Evolutionary conservation across 2,329 filamentous ascomycete genomes (phyloP).

Genomic region (Proliferodiscus dingleyae): DNA sequence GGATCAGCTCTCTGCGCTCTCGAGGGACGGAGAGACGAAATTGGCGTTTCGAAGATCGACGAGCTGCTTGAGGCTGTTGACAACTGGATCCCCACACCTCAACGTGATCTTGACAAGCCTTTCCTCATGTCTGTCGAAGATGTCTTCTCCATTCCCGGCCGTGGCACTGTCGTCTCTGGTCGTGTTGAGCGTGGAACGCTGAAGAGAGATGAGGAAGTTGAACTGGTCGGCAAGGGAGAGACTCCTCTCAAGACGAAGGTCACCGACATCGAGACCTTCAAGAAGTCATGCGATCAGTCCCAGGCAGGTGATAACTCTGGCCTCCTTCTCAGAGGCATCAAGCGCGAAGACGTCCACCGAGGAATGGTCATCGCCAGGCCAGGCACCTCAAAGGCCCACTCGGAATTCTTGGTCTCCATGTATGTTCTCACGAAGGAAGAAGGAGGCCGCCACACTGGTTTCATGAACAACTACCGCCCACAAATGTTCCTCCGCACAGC

Average conservation of each 20-base stretch:
- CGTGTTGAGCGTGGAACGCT: slow-evolving; percentile 93
- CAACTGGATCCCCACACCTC: slow-evolving; percentile 90
- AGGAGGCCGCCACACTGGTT: slow-evolving; percentile 93
- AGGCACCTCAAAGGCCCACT: slow-evolving; percentile 78
- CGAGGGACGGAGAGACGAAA: slow-evolving; percentile 79
- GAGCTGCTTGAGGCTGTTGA: slow-evolving; percentile 88
- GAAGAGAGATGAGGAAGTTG: slow-evolving; percentile 91
- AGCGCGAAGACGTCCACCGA: slow-evolving; percentile 88
- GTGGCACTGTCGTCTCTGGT: slow-evolving; percentile 93
- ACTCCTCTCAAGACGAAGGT: slow-evolving; percentile 96
- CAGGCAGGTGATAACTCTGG: slow-evolving; percentile 97
- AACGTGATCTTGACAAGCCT: slow-evolving; percentile 93
- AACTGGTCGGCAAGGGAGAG: slow-evolving; percentile 82
- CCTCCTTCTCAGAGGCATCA: slow-evolving; percentile 89
- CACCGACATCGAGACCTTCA: slow-evolving; percentile 99
- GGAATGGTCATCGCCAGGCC: slow-evolving; percentile 92
- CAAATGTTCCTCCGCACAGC: slow-evolving; percentile 95
- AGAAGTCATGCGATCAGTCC: slow-evolving; percentile 98
- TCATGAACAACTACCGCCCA: slow-evolving; percentile 92
- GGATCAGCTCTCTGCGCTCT: slow-evolving; percentile 94
- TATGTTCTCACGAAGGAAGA: slow-evolving; percentile 98
- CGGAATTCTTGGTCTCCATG: slow-evolving; percentile 89
- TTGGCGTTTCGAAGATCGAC: slow-evolving; percentile 83
- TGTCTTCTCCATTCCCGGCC: slow-evolving; percentile 83
- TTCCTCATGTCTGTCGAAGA: slow-evolving; percentile 99